Evolutionary conservation across 164 flowering plant genomes (phyloP), one percentile per base, ranked within the genome.

Genomic region (Paratinospora sagittata): DNA sequence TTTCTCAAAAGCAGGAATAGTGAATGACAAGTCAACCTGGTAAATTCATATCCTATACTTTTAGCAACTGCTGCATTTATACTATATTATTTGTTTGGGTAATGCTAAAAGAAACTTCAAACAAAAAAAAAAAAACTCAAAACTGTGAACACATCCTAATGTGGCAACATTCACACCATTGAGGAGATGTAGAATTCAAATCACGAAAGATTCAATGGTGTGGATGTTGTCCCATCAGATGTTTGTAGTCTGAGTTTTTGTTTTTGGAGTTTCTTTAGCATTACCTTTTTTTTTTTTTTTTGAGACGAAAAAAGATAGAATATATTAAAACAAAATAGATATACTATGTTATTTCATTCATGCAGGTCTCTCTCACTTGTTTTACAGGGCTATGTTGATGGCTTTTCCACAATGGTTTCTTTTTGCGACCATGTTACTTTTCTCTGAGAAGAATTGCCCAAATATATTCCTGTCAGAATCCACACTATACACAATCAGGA

Each of bases 351-450:
- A 4, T 47, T 2, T 19, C n/a, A 52, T 16, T 52, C 7, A 19
- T 52, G 60, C 60, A 8, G 23, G 8, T 11, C 41, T 30, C 21
- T 55, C 37, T 68, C 36, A 23, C 70, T 73, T 75, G 60, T 70
- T 21, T 78, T 65, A 71, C 89, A 92, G 97, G 95, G 88, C 90
- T 64, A 43, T 84, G 77, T 84, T 86, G 71, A 83, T 92, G 78
- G 82, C 73, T 76, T 92, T 92, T 73, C 93, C 89, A 14, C 77
- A 69, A 70, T 92, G 97, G 96, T 92, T 88, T 83, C 80, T 69
- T 81, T 88, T 78, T 76, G 86, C 93, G 43, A 79, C 87, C 69
- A 67, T 72, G 37, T 52, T 86, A 63, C 90, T 92, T 60, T 89
- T 90, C 75, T 69, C 74, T 21, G 77, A 69, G 14, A 69, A 74